Evolutionary conservation across 352 stramenopile genomes (phyloP), one percentile per base, ranked within the genome.

Genomic region (Hyaloperonospora arabidopsidis): DNA sequence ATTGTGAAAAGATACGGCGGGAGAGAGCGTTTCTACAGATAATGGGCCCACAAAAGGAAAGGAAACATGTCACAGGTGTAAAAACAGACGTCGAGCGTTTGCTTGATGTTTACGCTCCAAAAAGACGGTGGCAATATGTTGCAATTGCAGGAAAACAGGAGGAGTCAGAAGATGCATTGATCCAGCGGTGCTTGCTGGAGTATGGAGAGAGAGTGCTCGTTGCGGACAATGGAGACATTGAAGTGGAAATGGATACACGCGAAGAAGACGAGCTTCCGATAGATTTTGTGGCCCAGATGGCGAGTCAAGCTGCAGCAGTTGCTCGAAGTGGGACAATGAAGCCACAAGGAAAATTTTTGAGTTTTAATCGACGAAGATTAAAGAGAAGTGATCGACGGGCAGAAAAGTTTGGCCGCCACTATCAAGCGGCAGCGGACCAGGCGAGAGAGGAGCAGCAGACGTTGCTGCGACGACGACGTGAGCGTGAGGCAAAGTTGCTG

Each of bases 151-250:
- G 28, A 13, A 56, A 66, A 19, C 13, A 41, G 1, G 56, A 70
- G 0, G 70, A 87, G 5, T 47, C 59, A 11, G 82, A 93, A 25
- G 77, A 93, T 53, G 77, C 70, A 28, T 52, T 85, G 28, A 78
- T 90, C 52, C 82, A 93, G 52, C 68, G 72, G n/a, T 93, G 82
- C 52, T 63, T 93, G 49, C 54, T 93, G 11, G 82, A 93, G 52
- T 93, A 89, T 54, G 82, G 82, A 49, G 79, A 93, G 55, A 63
- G 72, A 18, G 66, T 89, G 43, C 46, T 59, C 48, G 38, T 68
- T 18, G 44, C 54, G 8, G 28, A 59, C 4, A 51, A 68, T 17
- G 59, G 67, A 2, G 43, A 57, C 3, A 23, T 51, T 3, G 52
- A 68, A 25, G n/a, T 21, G 28, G 39, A 12, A 8, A 52, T 61